These are phyloP conservation scores for Lagerstroemia speciosa DNA, from an alignment of 345 rosid genomes.

Conservation along the genomic window DNA sequence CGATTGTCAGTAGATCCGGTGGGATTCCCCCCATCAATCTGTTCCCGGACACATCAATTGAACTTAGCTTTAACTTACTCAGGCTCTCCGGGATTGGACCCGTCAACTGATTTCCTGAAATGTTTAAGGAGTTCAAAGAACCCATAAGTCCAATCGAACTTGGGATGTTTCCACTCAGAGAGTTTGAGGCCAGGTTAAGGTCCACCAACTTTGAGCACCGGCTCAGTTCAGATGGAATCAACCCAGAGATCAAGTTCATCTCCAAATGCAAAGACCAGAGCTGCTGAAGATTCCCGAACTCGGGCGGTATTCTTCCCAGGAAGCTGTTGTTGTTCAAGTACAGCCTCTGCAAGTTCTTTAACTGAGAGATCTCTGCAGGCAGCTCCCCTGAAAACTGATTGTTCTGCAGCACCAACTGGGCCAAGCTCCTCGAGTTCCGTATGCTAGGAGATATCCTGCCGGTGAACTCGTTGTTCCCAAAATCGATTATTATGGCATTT, in stretches of 20 bases:
- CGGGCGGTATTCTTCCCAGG: conserved; percentile 50
- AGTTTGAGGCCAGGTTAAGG: conserved; percentile 64
- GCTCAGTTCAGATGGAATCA: conserved; percentile 43
- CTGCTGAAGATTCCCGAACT: conserved; percentile 42
- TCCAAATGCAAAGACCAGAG: conserved; percentile 67
- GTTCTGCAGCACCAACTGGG: conserved; percentile 45
- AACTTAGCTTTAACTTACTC: conserved; percentile 57
- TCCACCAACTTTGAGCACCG: conserved; percentile 54
- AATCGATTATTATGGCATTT: conserved; percentile 46
- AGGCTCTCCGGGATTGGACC: conserved; percentile 54
- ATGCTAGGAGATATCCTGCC: conserved; percentile 51
- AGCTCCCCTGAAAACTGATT: conserved; percentile 62
- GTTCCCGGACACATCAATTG: conserved; percentile 65
- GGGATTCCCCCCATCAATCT: conserved; percentile 57
- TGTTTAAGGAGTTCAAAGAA: conserved; percentile 67
- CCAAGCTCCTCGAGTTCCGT: conserved; percentile 35
- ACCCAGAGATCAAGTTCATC: conserved; percentile 49
- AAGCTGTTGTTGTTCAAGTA: conserved; percentile 45
- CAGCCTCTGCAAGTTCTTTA: conserved; percentile 48
- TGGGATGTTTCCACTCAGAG: conserved; percentile 52
- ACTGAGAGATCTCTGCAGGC: conserved; percentile 51
- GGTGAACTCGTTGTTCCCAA: conserved; percentile 52
- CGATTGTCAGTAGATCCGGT: conserved; percentile 49
- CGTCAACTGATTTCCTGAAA: conserved; percentile 53
- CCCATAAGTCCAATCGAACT: conserved; percentile 26